A percentile compares a stretch with the other conserved stretches of the same genome.
Conservation (phyloP, 164 flowering plant genomes). For the Nymphaea colorata region DNA sequence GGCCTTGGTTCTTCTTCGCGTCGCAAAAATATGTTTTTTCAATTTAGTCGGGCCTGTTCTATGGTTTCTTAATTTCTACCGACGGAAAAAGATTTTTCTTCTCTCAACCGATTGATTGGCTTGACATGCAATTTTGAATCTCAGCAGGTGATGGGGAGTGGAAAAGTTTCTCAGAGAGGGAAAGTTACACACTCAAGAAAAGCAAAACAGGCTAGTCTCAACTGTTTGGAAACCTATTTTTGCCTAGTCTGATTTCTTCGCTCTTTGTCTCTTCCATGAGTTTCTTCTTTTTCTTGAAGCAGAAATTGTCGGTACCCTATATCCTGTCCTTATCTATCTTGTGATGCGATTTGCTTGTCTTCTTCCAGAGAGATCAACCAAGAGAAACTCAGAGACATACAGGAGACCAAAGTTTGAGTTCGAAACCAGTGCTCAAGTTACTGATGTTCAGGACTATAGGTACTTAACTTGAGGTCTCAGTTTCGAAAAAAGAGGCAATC, state of each 20-base stretch:
- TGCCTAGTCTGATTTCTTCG: background rate
- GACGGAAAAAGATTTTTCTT: too few species aligned
- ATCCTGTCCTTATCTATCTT: background rate
- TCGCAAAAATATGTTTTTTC: too few species aligned
- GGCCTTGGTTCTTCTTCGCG: background rate
- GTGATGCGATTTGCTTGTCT: background rate
- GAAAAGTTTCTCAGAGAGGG: conserved; percentile 49
- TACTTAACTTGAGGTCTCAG: conserved; percentile 7
- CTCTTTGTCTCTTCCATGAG: conserved; percentile 3
- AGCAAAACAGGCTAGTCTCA: conserved; percentile 66
- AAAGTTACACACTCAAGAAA: conserved; percentile 76
- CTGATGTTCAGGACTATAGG: conserved; percentile 74
- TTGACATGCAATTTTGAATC: conserved; percentile 1
- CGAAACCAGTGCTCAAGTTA: conserved; percentile 44
- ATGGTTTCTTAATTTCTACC: too few species aligned
- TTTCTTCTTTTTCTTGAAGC: conserved; percentile 4
- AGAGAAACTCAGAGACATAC: conserved; percentile 39
- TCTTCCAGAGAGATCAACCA: conserved; percentile 42
- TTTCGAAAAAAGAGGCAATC: background rate
- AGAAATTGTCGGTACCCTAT: background rate
- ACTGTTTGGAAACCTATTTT: background rate
- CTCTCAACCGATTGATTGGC: too few species aligned
- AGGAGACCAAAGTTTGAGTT: conserved; percentile 57
- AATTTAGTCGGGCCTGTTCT: too few species aligned
- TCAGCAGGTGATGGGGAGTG: conserved; percentile 72